phyloP scores from a whole-genome alignment of 2,329 filamentous ascomycete genomes.

The Xylaria sp. region DNA sequence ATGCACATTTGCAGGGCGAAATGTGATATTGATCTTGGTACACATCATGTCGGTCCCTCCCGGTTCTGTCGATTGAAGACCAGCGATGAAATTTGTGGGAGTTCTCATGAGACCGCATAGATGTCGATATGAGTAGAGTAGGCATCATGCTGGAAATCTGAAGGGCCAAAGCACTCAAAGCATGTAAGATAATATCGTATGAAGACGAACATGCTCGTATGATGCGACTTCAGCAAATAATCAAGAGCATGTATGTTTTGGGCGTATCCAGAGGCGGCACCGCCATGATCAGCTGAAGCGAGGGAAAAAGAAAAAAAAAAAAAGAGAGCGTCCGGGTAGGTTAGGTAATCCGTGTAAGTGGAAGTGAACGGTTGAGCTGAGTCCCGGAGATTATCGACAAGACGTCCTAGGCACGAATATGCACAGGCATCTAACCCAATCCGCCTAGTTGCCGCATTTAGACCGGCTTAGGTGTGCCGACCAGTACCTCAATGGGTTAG shows the following conservation, averaged over 20 bases:
- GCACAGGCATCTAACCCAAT: neutral
- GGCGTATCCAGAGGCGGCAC: too few species aligned
- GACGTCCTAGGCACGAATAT: neutral
- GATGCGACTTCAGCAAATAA: neutral
- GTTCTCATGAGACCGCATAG: too few species aligned
- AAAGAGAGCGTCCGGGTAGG: too few species aligned
- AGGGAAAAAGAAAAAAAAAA: neutral
- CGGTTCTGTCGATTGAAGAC: too few species aligned
- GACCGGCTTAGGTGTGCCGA: neutral
- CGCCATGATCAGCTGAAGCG: too few species aligned
- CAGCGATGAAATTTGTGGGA: too few species aligned
- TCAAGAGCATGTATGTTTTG: too few species aligned
- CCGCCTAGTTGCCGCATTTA: neutral
- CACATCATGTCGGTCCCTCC: neutral
- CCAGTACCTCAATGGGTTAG: neutral
- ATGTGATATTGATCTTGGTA: neutral
- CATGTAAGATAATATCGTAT: neutral
- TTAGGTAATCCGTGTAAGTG: too few species aligned
- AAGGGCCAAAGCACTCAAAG: too few species aligned
- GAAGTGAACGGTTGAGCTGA: neutral
- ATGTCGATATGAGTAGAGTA: too few species aligned
- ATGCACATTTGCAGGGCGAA: neutral
- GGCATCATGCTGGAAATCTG: too few species aligned
- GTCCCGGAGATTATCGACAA: neutral
- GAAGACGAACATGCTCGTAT: neutral